A percentile compares a stretch with the other conserved stretches of the same genome.
Evolutionary conservation across 148 eudicot species (phyloP).

Genomic region (Vaccinium myrtillus): DNA sequence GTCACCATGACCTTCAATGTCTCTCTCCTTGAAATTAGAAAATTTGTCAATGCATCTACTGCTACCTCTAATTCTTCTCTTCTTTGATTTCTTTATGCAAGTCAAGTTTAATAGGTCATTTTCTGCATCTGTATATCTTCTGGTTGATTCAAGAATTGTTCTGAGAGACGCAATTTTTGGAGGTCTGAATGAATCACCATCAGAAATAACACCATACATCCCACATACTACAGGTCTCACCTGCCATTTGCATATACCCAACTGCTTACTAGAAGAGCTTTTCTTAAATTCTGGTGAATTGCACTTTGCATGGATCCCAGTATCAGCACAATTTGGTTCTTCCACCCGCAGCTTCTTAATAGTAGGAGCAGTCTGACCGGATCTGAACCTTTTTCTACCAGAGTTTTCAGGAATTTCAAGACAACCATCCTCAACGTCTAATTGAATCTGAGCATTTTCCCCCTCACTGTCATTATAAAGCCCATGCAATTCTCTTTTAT

Average conservation of each 20-base stretch:
- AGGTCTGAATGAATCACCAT: constrained; percentile 44
- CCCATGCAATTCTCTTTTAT: constrained; percentile 29
- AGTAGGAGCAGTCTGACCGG: constrained; percentile 19
- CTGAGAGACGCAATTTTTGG: constrained; percentile 51
- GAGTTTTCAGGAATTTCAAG: constrained; percentile 28
- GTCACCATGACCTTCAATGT: constrained; percentile 13
- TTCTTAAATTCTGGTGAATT: constrained; percentile 26
- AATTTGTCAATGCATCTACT: constrained; percentile 17
- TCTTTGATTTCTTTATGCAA: constrained; percentile 26
- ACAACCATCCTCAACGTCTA: constrained; percentile 28
- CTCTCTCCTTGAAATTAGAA: constrained; percentile 18
- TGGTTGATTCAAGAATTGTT: constrained; percentile 43
- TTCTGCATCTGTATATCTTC: constrained; percentile 25
- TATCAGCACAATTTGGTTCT: constrained; percentile 16
- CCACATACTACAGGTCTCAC: constrained; percentile 58
- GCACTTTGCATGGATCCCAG: constrained; percentile 21
- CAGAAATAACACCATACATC: constrained; percentile 60
- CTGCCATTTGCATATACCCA: constrained; percentile 20
- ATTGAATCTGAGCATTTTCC: constrained; percentile 13
- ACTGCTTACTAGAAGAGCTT: constrained; percentile 5
- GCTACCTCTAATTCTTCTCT: constrained; percentile 22
- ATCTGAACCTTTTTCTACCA: constrained; percentile 35
- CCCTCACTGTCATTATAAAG: constrained; percentile 22
- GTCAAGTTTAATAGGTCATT: constrained; percentile 10
- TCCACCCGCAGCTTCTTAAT: constrained; percentile 9